Evolutionary conservation across 305 asterid species (phyloP).

Genomic region (Rubia tinctorum): DNA sequence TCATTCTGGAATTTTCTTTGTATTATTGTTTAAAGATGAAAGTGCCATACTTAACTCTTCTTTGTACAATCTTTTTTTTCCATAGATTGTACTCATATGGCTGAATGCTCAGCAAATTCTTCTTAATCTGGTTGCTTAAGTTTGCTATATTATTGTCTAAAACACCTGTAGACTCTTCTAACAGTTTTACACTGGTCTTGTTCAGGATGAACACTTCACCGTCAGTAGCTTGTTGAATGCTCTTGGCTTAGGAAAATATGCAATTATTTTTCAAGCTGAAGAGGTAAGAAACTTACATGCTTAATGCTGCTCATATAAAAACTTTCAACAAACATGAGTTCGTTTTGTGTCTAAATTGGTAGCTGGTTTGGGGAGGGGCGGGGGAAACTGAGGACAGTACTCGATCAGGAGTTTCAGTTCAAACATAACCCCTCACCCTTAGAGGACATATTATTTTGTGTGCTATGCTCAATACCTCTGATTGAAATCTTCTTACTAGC

Average conservation of each 20-base stretch:
- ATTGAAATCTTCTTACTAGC: neutral
- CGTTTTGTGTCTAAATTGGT: neutral
- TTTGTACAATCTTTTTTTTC: neutral
- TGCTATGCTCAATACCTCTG: neutral
- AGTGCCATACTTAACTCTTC: neutral
- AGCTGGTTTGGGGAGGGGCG: neutral
- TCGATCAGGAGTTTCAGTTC: neutral
- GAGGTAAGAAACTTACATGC: conserved; percentile 39
- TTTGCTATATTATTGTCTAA: neutral
- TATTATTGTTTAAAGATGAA: neutral
- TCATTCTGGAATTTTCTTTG: neutral
- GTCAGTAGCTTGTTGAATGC: conserved; percentile 47
- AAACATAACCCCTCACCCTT: neutral
- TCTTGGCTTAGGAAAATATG: conserved; percentile 58
- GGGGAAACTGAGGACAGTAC: neutral
- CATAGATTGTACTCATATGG: neutral
- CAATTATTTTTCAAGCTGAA: conserved; percentile 65
- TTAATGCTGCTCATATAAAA: neutral
- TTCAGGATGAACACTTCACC: conserved; percentile 40
- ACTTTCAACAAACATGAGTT: neutral
- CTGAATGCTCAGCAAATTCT: neutral
- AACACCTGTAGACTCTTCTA: neutral
- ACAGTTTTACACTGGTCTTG: conserved; percentile 15
- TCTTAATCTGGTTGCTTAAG: neutral
- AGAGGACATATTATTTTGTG: neutral